Base-by-base conservation (phyloP, 176 grass and related monocot genomes). In the Bromus sterilis region DNA sequence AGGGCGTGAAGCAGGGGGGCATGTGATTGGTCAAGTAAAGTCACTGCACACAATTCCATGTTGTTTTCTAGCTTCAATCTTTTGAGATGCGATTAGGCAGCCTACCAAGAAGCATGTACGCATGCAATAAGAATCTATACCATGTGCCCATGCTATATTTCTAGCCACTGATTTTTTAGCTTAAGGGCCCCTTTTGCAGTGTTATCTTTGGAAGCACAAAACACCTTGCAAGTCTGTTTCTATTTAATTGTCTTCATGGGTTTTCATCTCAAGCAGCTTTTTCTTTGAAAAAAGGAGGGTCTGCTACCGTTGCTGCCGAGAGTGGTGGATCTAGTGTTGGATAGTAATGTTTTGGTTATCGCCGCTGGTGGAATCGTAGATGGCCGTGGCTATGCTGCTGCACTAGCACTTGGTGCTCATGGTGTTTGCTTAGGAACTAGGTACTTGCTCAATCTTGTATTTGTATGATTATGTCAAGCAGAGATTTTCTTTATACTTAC, bases 371-470 rank as follows among this genome's bases (percentile, higher is more conserved):
- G 90, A 36, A 95, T 98, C 23, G 96, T 91, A 74, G 93, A 98
- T 78, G 96, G 86, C 23, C 86, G 91, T 88, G 96, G 93, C 49
- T 98, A 95, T 84, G 89, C 81, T 74, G 93, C 93, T 2, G 88
- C 96, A 77, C 67, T 99, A 34, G 71, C 88, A 67, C 88, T 98
- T 61, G 96, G 96, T 75, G 96, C 96, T 66, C 76, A 90, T 51
- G 93, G 84, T 66, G 80, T 93, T 70, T 98, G 92, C 80, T 90
- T 98, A 69, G 93, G 96, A 84, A 95, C 96, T 20, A 95, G 93
- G 96, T 95, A 82, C 70, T 56, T 9, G 76, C 20, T 71, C 26
- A 66, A 23, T 76, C 67, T 68, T 62, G 3, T 53, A 1, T 66
- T 23, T 51, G 7, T 78, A 15, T 60, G 20, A 57, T 31, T 58